Evolutionary conservation across 805 yeast species (phyloP).

Genomic region (Hanseniaspora singularis): DNA sequence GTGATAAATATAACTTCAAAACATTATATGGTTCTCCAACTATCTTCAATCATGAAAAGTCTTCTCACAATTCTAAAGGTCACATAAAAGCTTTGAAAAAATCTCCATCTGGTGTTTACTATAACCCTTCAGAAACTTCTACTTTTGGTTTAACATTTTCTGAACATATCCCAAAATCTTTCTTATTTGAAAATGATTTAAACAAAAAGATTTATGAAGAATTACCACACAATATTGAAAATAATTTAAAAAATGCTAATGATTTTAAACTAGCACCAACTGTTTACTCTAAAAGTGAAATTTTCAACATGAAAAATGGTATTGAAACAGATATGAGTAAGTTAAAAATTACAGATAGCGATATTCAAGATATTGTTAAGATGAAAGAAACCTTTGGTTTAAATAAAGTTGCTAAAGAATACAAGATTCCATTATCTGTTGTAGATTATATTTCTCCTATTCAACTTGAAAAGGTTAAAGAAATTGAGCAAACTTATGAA

Average conservation of each 20-base stretch:
- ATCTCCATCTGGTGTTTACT: conserved; percentile 48
- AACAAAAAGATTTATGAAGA: conserved; percentile 32
- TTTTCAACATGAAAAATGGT: background rate
- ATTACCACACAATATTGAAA: conserved; percentile 23
- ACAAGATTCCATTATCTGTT: conserved; percentile 39
- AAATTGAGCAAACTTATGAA: conserved; percentile 35
- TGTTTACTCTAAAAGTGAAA: conserved; percentile 17
- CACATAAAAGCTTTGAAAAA: conserved; percentile 24
- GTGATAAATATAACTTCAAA: background rate
- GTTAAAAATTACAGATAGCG: conserved; percentile 48
- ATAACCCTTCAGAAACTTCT: conserved; percentile 55
- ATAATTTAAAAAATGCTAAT: conserved; percentile 20
- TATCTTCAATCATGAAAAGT: conserved; percentile 47
- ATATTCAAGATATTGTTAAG: conserved; percentile 42
- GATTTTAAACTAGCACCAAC: conserved; percentile 37
- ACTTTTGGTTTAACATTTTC: conserved; percentile 37
- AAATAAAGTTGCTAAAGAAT: conserved; percentile 41
- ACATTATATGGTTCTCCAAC: conserved; percentile 33
- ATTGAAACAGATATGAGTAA: background rate
- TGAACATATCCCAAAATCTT: conserved; percentile 51
- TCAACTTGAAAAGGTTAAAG: conserved; percentile 31
- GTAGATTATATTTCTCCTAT: conserved; percentile 45
- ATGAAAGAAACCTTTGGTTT: conserved; percentile 43
- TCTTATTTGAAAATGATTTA: conserved; percentile 51
- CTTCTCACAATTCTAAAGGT: conserved; percentile 55